Conservation (phyloP, 2,329 filamentous ascomycete genomes). For the Clonostachys sp. region DNA sequence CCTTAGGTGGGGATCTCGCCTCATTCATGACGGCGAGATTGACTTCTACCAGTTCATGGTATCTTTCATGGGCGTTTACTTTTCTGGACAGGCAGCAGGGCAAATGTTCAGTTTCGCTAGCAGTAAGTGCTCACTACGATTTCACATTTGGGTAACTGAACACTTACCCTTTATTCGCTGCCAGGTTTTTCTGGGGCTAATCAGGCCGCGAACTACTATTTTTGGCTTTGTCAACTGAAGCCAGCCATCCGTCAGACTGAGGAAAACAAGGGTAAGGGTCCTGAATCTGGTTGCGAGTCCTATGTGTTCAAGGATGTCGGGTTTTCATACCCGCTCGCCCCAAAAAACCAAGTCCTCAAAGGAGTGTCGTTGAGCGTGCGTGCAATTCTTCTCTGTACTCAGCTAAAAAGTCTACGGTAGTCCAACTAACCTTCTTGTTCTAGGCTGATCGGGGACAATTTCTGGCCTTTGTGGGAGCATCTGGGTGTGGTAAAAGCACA, state of each 20-base stretch:
- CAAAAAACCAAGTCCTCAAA: conserved; percentile 18
- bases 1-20: conserved; percentile 17
- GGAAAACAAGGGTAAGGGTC: conserved; percentile 13
- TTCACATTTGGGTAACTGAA: not conserved
- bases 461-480: conserved; percentile 89
- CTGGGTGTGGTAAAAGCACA: conserved; percentile 91
- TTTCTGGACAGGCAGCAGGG: conserved; percentile 13
- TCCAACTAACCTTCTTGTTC: no score
- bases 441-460: conserved; percentile 67
- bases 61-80: conserved; percentile 31
- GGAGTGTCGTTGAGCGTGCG: conserved; percentile 24
- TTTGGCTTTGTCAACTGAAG: conserved; percentile 20
- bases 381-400: not conserved
- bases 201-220: conserved; percentile 27
- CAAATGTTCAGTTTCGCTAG: conserved; percentile 23
- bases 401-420: no score
- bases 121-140: conserved; percentile 9
- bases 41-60: conserved; percentile 29
- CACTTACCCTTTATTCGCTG: not conserved
- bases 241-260: conserved; percentile 16
- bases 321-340: conserved; percentile 46
- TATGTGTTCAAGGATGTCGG: conserved; percentile 31
- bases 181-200: conserved; percentile 30
- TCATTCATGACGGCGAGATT: conserved; percentile 20
- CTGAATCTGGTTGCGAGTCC: conserved; percentile 6